Evolutionary conservation across 2,329 filamentous ascomycete genomes (phyloP).

Genomic region (Akanthomyces muscarius): DNA sequence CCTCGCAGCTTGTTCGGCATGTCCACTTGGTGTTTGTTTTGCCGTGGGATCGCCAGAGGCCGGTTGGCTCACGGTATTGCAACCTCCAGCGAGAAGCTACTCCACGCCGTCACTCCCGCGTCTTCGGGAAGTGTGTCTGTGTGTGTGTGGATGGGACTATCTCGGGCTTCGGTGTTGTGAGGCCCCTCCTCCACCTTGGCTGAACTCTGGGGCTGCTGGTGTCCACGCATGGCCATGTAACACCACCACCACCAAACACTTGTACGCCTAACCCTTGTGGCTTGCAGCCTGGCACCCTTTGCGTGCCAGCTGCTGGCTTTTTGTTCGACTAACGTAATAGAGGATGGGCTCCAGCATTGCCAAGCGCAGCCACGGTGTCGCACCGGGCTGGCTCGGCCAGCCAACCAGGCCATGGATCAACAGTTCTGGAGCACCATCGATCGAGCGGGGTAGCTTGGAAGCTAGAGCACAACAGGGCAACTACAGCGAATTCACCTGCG

Average conservation of each 20-base stretch:
- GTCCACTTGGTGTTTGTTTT: neutral
- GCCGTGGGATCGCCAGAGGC: neutral
- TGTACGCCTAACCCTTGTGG: constrained; percentile 11
- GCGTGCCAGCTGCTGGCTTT: neutral
- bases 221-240: neutral
- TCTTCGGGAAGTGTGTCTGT: neutral
- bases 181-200: constrained; percentile 25
- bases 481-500: neutral
- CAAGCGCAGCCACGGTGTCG: neutral
- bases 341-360: neutral
- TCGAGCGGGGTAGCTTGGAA: constrained; percentile 14
- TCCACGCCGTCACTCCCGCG: neutral
- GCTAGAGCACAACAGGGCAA: neutral
- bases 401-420: neutral
- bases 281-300: neutral
- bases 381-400: neutral
- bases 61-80: too few relatives aligned
- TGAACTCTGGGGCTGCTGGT: neutral
- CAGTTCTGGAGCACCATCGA: constrained; percentile 14
- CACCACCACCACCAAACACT: neutral
- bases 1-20: constrained; percentile 5
- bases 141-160: constrained; percentile 12
- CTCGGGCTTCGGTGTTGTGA: constrained; percentile 22
- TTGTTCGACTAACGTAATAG: neutral
- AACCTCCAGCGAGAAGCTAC: too few relatives aligned